Evolutionary conservation across 192 early-diverging fungal genomes (phyloP), one percentile per base, ranked within the genome.

Genomic region (Umbelopsis sp.): DNA sequence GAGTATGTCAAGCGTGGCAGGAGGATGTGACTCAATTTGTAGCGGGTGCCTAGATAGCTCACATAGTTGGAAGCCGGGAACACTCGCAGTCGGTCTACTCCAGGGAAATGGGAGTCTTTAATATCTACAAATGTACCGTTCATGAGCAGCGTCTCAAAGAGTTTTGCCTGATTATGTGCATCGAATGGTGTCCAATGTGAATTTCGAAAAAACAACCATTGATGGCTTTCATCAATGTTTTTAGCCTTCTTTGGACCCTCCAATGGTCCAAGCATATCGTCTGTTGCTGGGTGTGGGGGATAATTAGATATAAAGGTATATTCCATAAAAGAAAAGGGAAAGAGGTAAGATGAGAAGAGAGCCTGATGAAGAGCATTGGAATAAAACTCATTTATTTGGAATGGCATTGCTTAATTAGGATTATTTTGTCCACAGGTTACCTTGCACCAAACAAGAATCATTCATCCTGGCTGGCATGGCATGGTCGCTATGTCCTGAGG

Each of bases 41-140:
- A 69, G 11, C 68, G 47, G 12, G 49, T 53, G 13, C 68, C 68
- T 8, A 69, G 49, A 53, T 69, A 69, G 35, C 68, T 69, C 10
- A 69, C 47, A 37, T 69, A 69, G 35, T 69, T 49, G 10, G 49
- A 69, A 3, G n/a, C 68, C 20, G 68, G 68, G 41, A 69, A 69
- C 4, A 69, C 68, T 20, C 68, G 22, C 35, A 69, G 18, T 50
- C 49, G 47, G 11, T 30, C 47, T 22, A 52, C 68, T 22, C 35
- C 68, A 18, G 68, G 68, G 22, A 69, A 69, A 44, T 69, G 68
- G 53, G 47, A 50, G 33, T 69, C 68, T 20, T 69, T 20, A 47
- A 69, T 49, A 53, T 69, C 68, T 18, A 69, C 49, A 69, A 69
- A 69, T 2, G 33, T 53, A 18, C 68, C 68, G 15, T 69, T 69